Percentiles rank a stretch among this genome's conserved stretches.
Conservation (phyloP, 805 yeast species). For the Ogataea haglerorum region DNA sequence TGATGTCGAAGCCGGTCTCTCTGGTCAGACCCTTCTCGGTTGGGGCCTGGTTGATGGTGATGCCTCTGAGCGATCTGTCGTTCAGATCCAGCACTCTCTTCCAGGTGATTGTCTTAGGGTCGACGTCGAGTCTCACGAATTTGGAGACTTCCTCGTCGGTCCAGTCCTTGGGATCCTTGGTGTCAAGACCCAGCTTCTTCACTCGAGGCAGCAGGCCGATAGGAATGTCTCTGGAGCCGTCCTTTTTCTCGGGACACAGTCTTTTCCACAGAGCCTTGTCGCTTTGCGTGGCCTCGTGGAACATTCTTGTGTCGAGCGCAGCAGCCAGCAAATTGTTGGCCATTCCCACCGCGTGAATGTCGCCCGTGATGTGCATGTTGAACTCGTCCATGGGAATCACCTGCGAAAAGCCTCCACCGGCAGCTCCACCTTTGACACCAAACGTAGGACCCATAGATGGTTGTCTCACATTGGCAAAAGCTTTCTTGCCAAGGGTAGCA, state of each 20-base stretch:
- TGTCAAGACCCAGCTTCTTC: constrained; percentile 72
- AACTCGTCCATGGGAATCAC: constrained; percentile 99
- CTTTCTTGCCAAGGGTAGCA: constrained; percentile 77
- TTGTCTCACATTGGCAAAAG: constrained; percentile 94
- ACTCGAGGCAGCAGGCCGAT: constrained; percentile 75
- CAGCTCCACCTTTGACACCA: constrained; percentile 99
- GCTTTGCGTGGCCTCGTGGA: constrained; percentile 84
- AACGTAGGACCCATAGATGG: constrained; percentile 99
- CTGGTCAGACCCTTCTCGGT: constrained; percentile 89
- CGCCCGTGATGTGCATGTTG: constrained; percentile 96
- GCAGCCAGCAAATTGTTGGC: constrained; percentile 95
- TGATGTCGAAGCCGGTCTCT: constrained; percentile 89
- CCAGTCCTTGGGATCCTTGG: constrained; percentile 77
- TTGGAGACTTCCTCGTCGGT: constrained; percentile 67
- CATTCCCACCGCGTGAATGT: constrained; percentile 91
- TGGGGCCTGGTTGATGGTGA: constrained; percentile 88
- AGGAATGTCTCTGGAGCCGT: constrained; percentile 73
- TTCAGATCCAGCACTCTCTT: constrained; percentile 92
- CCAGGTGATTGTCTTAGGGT: constrained; percentile 87
- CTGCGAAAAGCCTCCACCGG: constrained; percentile 98
- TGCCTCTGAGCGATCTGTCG: constrained; percentile 84
- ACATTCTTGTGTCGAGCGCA: constrained; percentile 94
- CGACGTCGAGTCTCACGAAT: constrained; percentile 84
- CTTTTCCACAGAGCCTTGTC: constrained; percentile 79
- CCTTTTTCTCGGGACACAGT: constrained; percentile 77